Percentiles rank a stretch among this genome's conserved stretches.
Conservation (phyloP, 2,329 filamentous ascomycete species). For the Fusarium goolgardi region DNA sequence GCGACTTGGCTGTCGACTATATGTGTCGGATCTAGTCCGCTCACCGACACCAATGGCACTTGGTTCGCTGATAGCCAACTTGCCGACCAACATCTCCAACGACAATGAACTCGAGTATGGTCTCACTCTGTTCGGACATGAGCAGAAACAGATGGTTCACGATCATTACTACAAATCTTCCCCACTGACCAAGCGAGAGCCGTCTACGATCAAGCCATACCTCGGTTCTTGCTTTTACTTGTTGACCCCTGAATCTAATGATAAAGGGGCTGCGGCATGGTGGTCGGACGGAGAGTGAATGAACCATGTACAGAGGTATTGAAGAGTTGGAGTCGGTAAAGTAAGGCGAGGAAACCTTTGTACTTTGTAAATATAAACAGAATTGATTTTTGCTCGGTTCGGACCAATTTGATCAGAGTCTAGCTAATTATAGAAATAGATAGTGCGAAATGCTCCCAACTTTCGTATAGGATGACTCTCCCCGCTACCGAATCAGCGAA, state of each 20-base stretch:
- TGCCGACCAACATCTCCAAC: neutral
- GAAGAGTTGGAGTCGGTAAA: neutral
- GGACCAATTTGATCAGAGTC: too few relatives aligned
- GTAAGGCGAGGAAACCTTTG: neutral
- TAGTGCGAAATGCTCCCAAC: too few relatives aligned
- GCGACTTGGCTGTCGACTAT: neutral
- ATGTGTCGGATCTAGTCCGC: neutral
- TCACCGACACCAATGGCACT: neutral
- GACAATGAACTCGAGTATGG: neutral
- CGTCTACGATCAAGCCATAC: neutral
- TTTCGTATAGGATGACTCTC: neutral
- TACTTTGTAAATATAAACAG: neutral
- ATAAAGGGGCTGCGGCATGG: neutral
- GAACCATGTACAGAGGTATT: neutral
- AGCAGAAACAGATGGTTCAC: constrained; percentile 1
- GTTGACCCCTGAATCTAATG: neutral
- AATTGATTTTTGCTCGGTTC: too few relatives aligned
- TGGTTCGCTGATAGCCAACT: neutral
- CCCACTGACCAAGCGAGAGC: neutral
- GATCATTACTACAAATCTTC: neutral
- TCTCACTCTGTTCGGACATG: neutral
- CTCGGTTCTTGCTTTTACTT: neutral
- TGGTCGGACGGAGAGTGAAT: constrained; percentile 2
- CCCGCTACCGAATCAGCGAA: neutral
- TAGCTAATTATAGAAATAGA: too few relatives aligned